Percentiles rank a stretch among this genome's conserved stretches.
phyloP scores from a whole-genome alignment of 2,329 filamentous ascomycete species.

The Pseudocercospora vitis region DNA sequence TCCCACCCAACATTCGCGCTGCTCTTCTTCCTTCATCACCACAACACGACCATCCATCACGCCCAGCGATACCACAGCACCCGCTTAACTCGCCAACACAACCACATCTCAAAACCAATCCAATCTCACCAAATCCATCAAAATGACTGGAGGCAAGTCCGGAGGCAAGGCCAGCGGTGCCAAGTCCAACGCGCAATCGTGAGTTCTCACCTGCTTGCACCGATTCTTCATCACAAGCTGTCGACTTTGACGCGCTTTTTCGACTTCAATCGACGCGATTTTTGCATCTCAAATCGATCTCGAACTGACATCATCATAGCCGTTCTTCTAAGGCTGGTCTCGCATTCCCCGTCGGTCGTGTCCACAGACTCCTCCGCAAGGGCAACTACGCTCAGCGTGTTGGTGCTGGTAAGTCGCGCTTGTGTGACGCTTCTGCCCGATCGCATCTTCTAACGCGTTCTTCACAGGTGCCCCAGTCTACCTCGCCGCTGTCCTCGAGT shows the following conservation, averaged over 20 bases:
- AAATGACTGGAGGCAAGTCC: slow-evolving; percentile 99
- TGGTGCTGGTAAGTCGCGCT: slow-evolving; percentile 70
- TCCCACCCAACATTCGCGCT: slow-evolving; percentile 21
- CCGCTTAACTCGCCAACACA: slow-evolving; percentile 31
- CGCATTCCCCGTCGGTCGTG: slow-evolving; percentile 98
- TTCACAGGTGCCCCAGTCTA: slow-evolving; percentile 52
- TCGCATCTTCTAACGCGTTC: slow-evolving; percentile 21
- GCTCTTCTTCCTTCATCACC: slow-evolving; percentile 41
- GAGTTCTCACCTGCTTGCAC: slow-evolving; percentile 51
- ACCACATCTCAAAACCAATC: slow-evolving; percentile 35
- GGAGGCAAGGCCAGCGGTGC: slow-evolving; percentile 98
- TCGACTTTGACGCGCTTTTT: slow-evolving; percentile 46
- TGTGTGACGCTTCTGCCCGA: slow-evolving; percentile 7
- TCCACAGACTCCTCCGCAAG: slow-evolving; percentile 97
- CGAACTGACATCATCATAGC: slow-evolving; percentile 57
- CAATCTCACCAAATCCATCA: slow-evolving; percentile 56
- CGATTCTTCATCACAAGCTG: slow-evolving; percentile 24
- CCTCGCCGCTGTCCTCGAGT: slow-evolving; percentile 95
- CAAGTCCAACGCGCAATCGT: slow-evolving; percentile 97
- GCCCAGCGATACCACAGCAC: slow-evolving; percentile 29
- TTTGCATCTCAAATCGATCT: slow-evolving; percentile 25
- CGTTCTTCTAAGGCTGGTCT: slow-evolving; percentile 99
- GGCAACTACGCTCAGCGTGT: slow-evolving; percentile 99
- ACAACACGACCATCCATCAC: slow-evolving; percentile 42
- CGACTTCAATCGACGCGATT: slow-evolving; percentile 35